Percentiles rank a stretch among this genome's conserved stretches.
phyloP scores from a whole-genome alignment of 805 yeast genomes.

The Candida rishiriensis region DNA sequence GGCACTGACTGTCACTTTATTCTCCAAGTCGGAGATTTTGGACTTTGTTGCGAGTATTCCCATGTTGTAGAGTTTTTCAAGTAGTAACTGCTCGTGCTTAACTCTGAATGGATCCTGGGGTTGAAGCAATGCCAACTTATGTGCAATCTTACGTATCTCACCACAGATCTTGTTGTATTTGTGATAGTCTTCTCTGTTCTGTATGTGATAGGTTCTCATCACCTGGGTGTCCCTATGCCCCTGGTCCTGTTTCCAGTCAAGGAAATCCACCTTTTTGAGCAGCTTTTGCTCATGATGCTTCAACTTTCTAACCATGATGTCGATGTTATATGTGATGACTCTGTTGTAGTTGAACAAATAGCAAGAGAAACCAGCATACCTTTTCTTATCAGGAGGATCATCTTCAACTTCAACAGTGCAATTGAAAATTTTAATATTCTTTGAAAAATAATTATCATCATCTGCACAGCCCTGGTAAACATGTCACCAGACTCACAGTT shows the following conservation, averaged over 20 bases:
- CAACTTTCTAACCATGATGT: constrained; percentile 71
- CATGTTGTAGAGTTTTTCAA: constrained; percentile 85
- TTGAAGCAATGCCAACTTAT: constrained; percentile 76
- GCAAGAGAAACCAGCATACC: no score
- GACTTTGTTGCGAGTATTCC: constrained; percentile 86
- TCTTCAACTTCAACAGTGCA: no score
- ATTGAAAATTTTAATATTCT: no score
- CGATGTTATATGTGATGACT: not conserved
- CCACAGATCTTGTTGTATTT: constrained; percentile 94
- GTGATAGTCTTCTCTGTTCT: constrained; percentile 92
- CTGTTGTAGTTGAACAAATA: no score
- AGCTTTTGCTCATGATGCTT: constrained; percentile 95
- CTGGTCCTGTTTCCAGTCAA: constrained; percentile 95
- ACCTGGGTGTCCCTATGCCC: constrained; percentile 96
- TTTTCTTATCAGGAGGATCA: no score
- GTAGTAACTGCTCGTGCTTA: constrained; percentile 80
- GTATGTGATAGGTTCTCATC: constrained; percentile 90
- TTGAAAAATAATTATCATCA: no score
- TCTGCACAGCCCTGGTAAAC: no score
- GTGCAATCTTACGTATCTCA: constrained; percentile 80
- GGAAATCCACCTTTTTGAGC: constrained; percentile 91
- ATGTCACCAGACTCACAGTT: no score
- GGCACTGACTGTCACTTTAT: constrained; percentile 87
- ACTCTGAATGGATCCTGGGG: constrained; percentile 84
- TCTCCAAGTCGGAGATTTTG: constrained; percentile 88